phyloP scores from a whole-genome alignment of 2,329 filamentous ascomycete genomes.

The Pseudogymnoascus sp. region DNA sequence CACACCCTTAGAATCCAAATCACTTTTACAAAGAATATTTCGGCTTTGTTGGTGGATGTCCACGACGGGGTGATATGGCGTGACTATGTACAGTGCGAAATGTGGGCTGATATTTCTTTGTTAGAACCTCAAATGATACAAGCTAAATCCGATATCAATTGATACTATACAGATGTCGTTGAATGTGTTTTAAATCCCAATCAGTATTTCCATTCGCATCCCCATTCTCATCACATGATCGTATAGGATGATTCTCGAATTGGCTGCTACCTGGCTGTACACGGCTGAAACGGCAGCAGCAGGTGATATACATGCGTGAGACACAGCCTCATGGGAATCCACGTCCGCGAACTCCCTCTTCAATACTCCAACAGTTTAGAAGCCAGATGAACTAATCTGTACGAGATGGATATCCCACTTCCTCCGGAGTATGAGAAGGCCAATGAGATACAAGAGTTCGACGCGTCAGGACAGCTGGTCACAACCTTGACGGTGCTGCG shows the following conservation, averaged over 20 bases:
- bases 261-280: neutral
- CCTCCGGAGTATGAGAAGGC: neutral
- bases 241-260: neutral
- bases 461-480: neutral
- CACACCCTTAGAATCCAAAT: neutral
- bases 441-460: neutral
- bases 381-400: neutral
- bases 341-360: neutral
- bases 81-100: neutral
- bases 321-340: neutral
- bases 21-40: neutral
- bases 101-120: neutral
- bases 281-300: neutral
- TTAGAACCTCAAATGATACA: neutral
- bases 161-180: neutral
- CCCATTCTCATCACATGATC: neutral
- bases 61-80: neutral
- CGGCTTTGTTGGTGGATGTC: neutral
- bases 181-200: neutral
- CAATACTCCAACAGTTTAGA: neutral
- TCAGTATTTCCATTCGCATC: neutral
- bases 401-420: neutral
- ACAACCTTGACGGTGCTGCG: neutral
- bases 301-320: neutral
- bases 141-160: neutral